Base-by-base conservation (phyloP, 2,329 filamentous ascomycete species). In the Thermomyces lanuginosus region DNA sequence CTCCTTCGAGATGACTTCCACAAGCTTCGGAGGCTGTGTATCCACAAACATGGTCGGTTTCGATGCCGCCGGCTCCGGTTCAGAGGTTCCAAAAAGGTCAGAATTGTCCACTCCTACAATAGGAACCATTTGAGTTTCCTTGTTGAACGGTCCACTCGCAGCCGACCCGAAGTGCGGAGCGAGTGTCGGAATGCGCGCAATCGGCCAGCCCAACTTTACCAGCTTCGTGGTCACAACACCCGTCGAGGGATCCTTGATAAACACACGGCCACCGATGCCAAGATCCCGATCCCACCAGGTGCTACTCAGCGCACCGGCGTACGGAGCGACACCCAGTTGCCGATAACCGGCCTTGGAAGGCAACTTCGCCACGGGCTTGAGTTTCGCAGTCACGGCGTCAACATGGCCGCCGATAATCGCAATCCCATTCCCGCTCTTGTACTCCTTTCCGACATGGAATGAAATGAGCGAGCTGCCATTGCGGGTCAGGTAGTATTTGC, bases 221-320 rank as follows among this genome's bases (percentile, higher is more conserved):
- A 95, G 64, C 58, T 75, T 80, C 16, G 69, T 73, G 12, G 67
- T 63, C 18, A 91, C 81, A 64, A 86, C 91, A 39, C 76, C 76
- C 2, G 70, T 69, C 24, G 61, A 56, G 4, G 64, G 49, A 40
- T 92, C 75, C 36, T 74, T 78, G 23, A 95, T 74, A 25, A 95
- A 63, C 3, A 95, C 86, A 22, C 83, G 67, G 20, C 89, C 89
- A 37, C 83, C 89, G 41, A 95, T 78, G 38, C 79, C 76, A 27
- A 98, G 66, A 51, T 98, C 89, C 19, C 89, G 72, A 52, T 95
- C 89, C 86, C 84, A 95, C 89, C 89, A 95, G 1, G 89, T 95
- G 36, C 65, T 63, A 48, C 84, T 89, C 35, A 95, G 58, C 1
- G 64, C 83, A 26, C 89, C 86, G 6, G 83, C 86, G 48, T 95